phyloP scores from a whole-genome alignment of 1,284 basidiomycete species.

The Meripilus lineatus region DNA sequence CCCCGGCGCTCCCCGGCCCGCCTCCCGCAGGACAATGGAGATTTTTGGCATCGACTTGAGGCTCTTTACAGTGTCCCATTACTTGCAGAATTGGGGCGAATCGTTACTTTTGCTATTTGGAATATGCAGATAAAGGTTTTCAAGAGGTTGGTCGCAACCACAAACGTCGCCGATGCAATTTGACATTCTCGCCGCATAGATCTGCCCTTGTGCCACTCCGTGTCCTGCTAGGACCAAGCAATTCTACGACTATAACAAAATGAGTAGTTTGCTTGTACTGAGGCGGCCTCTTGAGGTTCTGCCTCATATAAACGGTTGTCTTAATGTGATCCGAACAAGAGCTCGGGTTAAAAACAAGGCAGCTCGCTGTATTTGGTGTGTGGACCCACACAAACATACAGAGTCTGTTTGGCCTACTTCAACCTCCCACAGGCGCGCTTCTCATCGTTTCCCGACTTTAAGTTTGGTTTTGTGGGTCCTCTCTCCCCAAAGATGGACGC shows the following conservation, averaged over 20 bases:
- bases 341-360: neutral
- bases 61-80: too few species aligned
- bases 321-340: neutral
- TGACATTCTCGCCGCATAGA: neutral
- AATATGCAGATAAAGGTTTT: too few species aligned
- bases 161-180: too few species aligned
- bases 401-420: constrained; percentile 3
- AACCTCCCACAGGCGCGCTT: constrained; percentile 2
- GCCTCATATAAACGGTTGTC: neutral
- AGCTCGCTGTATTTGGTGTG: neutral
- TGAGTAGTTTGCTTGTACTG: neutral
- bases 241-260: neutral
- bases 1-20: too few species aligned
- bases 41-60: too few species aligned
- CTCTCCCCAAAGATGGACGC: neutral
- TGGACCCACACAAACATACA: constrained; percentile 10
- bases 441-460: constrained; percentile 6
- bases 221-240: neutral
- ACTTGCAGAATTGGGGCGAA: too few species aligned
- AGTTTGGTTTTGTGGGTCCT: constrained; percentile 11
- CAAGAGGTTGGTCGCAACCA: too few species aligned
- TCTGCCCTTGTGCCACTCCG: neutral
- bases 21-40: too few species aligned
- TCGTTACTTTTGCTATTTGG: too few species aligned
- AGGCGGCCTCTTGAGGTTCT: neutral